Conservation (phyloP, 2,329 filamentous ascomycete species). For the Sphaerulina vaccinii region DNA sequence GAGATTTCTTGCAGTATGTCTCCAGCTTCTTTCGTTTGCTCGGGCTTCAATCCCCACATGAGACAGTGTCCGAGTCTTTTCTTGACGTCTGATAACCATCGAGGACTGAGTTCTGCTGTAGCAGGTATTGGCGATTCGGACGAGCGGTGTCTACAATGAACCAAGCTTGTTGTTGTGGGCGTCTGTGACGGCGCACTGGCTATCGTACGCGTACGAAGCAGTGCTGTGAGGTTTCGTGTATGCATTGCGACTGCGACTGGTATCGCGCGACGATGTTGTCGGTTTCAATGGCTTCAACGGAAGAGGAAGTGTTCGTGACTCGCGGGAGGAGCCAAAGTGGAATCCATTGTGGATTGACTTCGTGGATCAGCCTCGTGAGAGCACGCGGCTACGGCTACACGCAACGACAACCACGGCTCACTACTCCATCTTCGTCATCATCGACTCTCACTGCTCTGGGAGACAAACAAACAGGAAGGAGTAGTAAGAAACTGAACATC, state of each 20-base stretch:
- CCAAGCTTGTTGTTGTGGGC: neutral
- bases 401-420: neutral
- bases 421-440: slow-evolving; percentile 3
- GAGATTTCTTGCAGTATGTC: slow-evolving; percentile 60
- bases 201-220: neutral
- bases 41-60: slow-evolving; percentile 64
- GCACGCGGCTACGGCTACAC: neutral
- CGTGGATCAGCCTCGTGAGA: slow-evolving; percentile 5
- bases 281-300: neutral
- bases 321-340: neutral
- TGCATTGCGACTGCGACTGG: neutral
- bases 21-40: slow-evolving; percentile 59
- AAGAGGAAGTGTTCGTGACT: neutral
- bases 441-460: neutral
- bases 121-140: slow-evolving; percentile 19
- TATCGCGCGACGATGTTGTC: neutral
- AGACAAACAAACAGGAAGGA: neutral
- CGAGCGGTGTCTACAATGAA: neutral
- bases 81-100: slow-evolving; percentile 71
- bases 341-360: too few relatives aligned
- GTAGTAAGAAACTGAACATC: too few relatives aligned
- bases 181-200: neutral
- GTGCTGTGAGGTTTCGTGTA: neutral
- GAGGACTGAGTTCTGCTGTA: slow-evolving; percentile 45
- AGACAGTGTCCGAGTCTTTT: slow-evolving; percentile 71